Base-by-base conservation (phyloP, 2,329 filamentous ascomycete genomes). In the Epicoccum nigrum region DNA sequence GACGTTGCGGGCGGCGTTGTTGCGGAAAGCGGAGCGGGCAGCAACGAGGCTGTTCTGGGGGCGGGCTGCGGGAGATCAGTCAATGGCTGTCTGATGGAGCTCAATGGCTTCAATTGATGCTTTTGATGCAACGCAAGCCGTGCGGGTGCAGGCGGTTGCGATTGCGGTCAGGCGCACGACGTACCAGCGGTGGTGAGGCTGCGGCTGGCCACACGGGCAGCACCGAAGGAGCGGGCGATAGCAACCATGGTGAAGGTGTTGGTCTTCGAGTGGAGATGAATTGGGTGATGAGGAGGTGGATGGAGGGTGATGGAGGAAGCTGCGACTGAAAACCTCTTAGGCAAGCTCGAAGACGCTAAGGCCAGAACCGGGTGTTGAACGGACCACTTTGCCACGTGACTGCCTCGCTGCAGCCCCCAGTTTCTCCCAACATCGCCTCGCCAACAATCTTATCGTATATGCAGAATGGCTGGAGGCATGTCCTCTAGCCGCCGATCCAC, bases 11-110 rank as follows among this genome's bases (percentile, higher is more conserved):
- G 66, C 67, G 62, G 64, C 67, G 70, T 72, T 73, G 68, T 67
- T 71, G 68, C 68, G 71, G 70, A 73, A 72, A 59, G 70, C 70
- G 64, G 65, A 70, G 67, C 69, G 70, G 69, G 69, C 64, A 64
- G 69, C 63, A 62, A 73, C 67, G 63, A 73, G 69, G 63, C 62
- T 66, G 66, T 71, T 71, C 65, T 70, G 64, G 62, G 67, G 64
- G 65, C 63, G 65, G 56, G 68, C 69, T 71, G 64, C 55, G 48
- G 53, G 55, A 57, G 55, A 51, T 51, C 58, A 55, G 68, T 72
- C 69, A 71, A 70, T 70, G 64, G 66, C 62, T 63, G 62, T 56
- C 51, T 58, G 56, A 64, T 60, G 55, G 53, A 64, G 53, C 58
- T 65, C 60, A 67, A 68, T 66, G 61, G 57, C 52, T 67, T 43